These are phyloP conservation scores for Fagopyrum esculentum DNA, from an alignment of 148 eudicot species.

Conservation along the genomic window DNA sequence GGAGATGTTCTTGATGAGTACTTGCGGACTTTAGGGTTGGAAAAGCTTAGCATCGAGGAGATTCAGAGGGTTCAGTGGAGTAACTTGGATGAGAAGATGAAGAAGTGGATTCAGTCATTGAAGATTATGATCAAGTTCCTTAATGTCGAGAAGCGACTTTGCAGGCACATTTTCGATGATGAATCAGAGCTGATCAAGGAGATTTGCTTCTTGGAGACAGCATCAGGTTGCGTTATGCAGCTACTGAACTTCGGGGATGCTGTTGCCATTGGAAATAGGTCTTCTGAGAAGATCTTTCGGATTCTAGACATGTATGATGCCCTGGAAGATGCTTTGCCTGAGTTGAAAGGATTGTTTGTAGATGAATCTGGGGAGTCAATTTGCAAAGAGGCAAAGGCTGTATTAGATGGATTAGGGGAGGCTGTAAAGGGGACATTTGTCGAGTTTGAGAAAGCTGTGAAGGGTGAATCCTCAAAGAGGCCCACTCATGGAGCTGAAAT, in stretches of 20 bases:
- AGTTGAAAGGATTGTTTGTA: slow-evolving; percentile 46
- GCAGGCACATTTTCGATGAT: slow-evolving; percentile 57
- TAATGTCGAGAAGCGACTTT: slow-evolving; percentile 53
- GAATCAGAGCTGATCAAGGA: slow-evolving; percentile 57
- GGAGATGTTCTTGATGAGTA: slow-evolving; percentile 66
- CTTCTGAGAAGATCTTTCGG: slow-evolving; percentile 76
- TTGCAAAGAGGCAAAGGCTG: slow-evolving; percentile 54
- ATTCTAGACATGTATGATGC: slow-evolving; percentile 90
- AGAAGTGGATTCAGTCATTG: slow-evolving; percentile 66
- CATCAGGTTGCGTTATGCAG: slow-evolving; percentile 70
- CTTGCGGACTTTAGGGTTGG: slow-evolving; percentile 51
- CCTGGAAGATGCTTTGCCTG: slow-evolving; percentile 44
- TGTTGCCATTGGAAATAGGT: slow-evolving; percentile 59
- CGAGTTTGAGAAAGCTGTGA: slow-evolving; percentile 83
- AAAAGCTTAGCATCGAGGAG: slow-evolving; percentile 77
- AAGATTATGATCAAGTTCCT: slow-evolving; percentile 59
- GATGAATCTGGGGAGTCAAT: slow-evolving; percentile 61
- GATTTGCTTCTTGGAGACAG: slow-evolving; percentile 71
- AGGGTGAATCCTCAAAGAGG: slow-evolving; percentile 55
- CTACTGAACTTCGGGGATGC: slow-evolving; percentile 85
- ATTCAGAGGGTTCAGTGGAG: slow-evolving; percentile 79
- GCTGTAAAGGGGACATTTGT: slow-evolving; percentile 69
- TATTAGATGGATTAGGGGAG: slow-evolving; percentile 59
- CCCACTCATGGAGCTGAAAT: slow-evolving; percentile 63
- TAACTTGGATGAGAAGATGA: slow-evolving; percentile 69